Evolutionary conservation across 495 filamentous ascomycete species (phyloP).

Genomic region (Aspergillus sclerotioniger): DNA sequence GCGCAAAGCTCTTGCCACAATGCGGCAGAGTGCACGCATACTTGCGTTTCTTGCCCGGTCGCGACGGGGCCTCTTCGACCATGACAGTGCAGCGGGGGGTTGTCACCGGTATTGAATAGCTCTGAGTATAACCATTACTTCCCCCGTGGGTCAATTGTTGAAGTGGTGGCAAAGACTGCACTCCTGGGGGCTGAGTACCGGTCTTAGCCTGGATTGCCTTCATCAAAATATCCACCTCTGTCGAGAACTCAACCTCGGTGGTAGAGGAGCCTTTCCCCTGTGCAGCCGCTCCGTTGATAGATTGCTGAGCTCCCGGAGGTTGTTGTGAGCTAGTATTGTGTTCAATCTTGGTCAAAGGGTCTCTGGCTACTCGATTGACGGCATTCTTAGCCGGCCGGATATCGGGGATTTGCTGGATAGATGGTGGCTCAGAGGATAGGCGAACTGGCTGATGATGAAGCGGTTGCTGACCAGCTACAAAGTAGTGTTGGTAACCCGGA

Average conservation of each 20-base stretch:
- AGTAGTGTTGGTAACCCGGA: slow-evolving; percentile 32
- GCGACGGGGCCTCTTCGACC: slow-evolving; percentile 31
- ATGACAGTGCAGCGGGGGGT: slow-evolving; percentile 26
- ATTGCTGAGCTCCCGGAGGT: slow-evolving; percentile 2
- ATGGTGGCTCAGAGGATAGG: slow-evolving; percentile 32
- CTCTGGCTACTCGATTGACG: slow-evolving; percentile 30
- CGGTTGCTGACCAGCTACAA: slow-evolving; percentile 30
- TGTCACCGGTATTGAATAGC: slow-evolving; percentile 21
- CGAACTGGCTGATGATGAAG: slow-evolving; percentile 30
- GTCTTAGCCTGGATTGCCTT: slow-evolving; percentile 79
- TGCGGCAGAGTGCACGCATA: slow-evolving; percentile 73
- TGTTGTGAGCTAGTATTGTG: slow-evolving; percentile 8
- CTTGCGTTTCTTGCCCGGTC: slow-evolving; percentile 44
- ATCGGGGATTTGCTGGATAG: slow-evolving; percentile 34
- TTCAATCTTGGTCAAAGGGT: slow-evolving; percentile 23
- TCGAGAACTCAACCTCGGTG: slow-evolving; percentile 63
- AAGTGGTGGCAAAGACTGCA: slow-evolving; percentile 36
- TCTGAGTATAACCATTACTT: slow-evolving; percentile 26
- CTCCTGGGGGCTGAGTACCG: slow-evolving; percentile 22
- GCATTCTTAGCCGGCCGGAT: slow-evolving; percentile 45
- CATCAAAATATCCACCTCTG: slow-evolving; percentile 87
- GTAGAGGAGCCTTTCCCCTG: slow-evolving; percentile 20
- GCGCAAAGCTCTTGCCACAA: slow-evolving; percentile 80
- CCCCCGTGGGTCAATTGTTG: slow-evolving; percentile 33
- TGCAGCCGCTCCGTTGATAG: slow-evolving; percentile 6